phyloP scores from a whole-genome alignment of 2,329 filamentous ascomycete genomes.

The Blumeria graminis region DNA sequence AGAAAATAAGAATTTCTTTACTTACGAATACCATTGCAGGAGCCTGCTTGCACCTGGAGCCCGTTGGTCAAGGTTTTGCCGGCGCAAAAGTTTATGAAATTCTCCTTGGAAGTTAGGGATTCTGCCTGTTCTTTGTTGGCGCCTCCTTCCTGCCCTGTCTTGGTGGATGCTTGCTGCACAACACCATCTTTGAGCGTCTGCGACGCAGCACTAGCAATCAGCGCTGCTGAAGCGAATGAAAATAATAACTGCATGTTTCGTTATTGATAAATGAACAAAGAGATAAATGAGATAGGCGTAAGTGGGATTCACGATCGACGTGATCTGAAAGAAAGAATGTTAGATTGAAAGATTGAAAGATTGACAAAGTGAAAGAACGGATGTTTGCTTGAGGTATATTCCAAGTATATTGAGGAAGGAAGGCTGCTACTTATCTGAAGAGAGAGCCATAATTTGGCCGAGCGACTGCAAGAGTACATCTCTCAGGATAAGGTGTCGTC shows the following conservation, averaged over 20 bases:
- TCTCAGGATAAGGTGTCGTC: too few species aligned
- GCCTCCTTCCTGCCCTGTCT: constrained; percentile 10
- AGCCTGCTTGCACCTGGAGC: constrained; percentile 29
- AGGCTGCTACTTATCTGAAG: too few species aligned
- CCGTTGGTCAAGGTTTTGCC: constrained; percentile 31
- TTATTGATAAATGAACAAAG: too few species aligned
- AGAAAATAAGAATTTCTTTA: neutral
- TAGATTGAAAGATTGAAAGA: too few species aligned
- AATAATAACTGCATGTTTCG: neutral
- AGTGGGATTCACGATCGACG: too few species aligned
- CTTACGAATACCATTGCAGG: constrained; percentile 27
- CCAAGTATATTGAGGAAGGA: too few species aligned
- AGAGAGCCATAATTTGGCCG: too few species aligned
- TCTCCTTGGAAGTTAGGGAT: constrained; percentile 13
- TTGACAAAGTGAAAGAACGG: too few species aligned
- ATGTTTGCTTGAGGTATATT: too few species aligned
- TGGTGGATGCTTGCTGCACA: constrained; percentile 12
- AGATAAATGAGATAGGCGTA: too few species aligned
- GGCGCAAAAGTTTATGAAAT: constrained; percentile 15
- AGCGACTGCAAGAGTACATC: too few species aligned
- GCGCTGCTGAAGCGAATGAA: neutral
- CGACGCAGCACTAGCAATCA: neutral
- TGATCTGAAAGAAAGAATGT: too few species aligned
- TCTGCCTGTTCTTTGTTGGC: constrained; percentile 10
- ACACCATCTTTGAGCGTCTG: constrained; percentile 8